Evolutionary conservation across 768 basidiomycete genomes (phyloP).

Genomic region (Auricularia heimuer): DNA sequence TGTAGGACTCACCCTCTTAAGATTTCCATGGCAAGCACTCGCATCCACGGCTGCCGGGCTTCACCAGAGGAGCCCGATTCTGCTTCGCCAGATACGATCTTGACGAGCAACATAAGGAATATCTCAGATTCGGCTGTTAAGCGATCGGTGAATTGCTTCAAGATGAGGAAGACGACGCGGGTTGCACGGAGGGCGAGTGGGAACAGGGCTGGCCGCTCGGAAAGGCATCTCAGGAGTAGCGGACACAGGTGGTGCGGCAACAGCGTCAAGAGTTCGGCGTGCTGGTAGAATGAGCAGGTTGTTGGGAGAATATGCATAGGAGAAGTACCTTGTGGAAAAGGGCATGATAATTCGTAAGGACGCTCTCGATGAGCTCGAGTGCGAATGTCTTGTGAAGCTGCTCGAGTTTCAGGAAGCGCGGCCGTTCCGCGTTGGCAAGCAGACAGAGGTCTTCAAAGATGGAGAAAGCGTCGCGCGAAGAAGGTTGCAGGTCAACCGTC

Average conservation of each 20-base stretch:
- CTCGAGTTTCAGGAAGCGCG: constrained; percentile 72
- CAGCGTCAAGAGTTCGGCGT: constrained; percentile 74
- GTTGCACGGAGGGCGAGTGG: constrained; percentile 85
- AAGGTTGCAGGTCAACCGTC: constrained; percentile 53
- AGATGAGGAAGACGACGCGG: constrained; percentile 84
- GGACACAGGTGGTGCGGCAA: constrained; percentile 86
- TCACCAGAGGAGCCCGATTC: constrained; percentile 27
- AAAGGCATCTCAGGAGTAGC: constrained; percentile 74
- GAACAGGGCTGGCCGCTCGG: constrained; percentile 66
- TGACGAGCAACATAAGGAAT: constrained; percentile 52
- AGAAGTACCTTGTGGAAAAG: constrained; percentile 62
- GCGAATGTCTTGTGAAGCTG: constrained; percentile 88
- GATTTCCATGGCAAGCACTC: constrained; percentile 87
- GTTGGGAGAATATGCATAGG: constrained; percentile 9
- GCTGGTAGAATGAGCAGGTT: constrained; percentile 33
- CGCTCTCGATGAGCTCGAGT: constrained; percentile 93
- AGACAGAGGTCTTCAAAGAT: constrained; percentile 91
- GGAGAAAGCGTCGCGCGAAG: constrained; percentile 74
- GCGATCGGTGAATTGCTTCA: constrained; percentile 82
- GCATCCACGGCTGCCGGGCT: constrained; percentile 71
- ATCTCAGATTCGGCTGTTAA: constrained; percentile 78
- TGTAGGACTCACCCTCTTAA: constrained; percentile 57
- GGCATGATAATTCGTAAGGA: constrained; percentile 84
- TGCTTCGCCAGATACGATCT: constrained; percentile 28
- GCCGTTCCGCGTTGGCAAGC: constrained; percentile 71